Base-by-base conservation (phyloP, 768 basidiomycete genomes). In the Phanerochaete sordida region DNA sequence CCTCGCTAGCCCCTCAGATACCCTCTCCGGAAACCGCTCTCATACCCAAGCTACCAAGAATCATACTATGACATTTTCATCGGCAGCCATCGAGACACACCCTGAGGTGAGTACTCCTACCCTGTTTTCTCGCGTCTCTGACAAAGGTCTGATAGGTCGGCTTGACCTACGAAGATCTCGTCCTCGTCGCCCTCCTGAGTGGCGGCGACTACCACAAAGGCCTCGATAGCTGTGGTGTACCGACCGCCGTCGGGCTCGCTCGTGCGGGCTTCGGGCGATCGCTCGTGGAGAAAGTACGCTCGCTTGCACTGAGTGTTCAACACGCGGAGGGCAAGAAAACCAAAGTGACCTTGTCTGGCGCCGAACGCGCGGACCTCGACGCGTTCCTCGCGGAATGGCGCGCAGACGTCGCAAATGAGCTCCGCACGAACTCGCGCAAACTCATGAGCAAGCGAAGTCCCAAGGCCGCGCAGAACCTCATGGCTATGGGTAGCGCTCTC, bases 141-240 rank as follows among this genome's bases (percentile, higher is more conserved):
- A 56, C 2, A 56, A n/a, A n/a, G n/a, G 12, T 56, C 13, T 46
- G 26, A 11, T 13, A 61, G 60, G 71, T 83, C 46, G 64, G 83
- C 21, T 85, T 89, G 31, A 88, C 75, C 23, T 72, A 74, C 28
- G 73, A 85, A 28, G 92, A 93, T 2, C 77, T 92, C 65, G 87
- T 95, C 54, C 83, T 95, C 26, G 88, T 95, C 45, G 93, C 87
- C 2, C 78, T 95, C 1, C 78, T 95, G 66, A 86, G 86, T n/a
- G 95, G 95, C 0, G 95, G 95, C 0, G 95, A 98, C 71, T 98
- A 97, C 65, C 82, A 90, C 55, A 83, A 84, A 51, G 90, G 90
- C 19, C 73, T 92, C 8, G 68, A 76, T 9, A 79, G 87, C 5
- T 91, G 87, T 65, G 93, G 93, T 2, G 75, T 82, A 23, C 80